These are phyloP conservation scores for Cucurbita argyrosperma DNA, from an alignment of 306 rosid genomes.

Conservation along the genomic window DNA sequence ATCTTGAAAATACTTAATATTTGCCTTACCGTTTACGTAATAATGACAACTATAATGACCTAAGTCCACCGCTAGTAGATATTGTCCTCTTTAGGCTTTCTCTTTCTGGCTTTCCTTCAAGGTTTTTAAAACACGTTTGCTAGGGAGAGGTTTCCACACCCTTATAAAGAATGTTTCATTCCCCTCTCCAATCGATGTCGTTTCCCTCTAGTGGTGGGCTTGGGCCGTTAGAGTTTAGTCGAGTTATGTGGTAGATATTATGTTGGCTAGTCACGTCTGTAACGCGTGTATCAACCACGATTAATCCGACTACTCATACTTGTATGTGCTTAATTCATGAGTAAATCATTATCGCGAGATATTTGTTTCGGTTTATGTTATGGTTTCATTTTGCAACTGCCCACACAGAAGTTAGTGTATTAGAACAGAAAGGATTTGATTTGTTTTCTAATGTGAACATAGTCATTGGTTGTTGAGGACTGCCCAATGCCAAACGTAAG, in stretches of 20 bases:
- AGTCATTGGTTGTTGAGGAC: background rate
- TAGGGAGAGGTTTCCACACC: too few relatives aligned
- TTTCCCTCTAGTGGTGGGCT: too few relatives aligned
- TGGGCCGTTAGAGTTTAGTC: too few relatives aligned
- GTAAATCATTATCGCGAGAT: too few relatives aligned
- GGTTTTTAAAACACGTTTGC: too few relatives aligned
- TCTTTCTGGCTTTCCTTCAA: too few relatives aligned
- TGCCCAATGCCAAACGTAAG: background rate
- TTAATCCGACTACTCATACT: background rate
- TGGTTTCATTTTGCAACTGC: background rate
- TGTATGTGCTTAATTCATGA: too few relatives aligned
- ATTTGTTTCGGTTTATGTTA: background rate
- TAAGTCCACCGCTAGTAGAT: too few relatives aligned
- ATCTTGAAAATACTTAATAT: background rate
- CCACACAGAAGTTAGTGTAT: background rate
- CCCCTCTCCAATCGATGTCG: too few relatives aligned
- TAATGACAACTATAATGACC: too few relatives aligned
- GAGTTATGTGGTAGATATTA: background rate
- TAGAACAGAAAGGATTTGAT: background rate
- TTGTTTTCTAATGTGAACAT: background rate
- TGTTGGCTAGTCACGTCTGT: background rate
- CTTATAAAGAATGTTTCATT: too few relatives aligned
- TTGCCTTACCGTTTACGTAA: background rate
- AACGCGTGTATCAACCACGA: background rate
- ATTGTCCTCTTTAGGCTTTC: too few relatives aligned